Evolutionary conservation across 2,329 filamentous ascomycete genomes (phyloP).

Genomic region (Botryotinia convoluta): DNA sequence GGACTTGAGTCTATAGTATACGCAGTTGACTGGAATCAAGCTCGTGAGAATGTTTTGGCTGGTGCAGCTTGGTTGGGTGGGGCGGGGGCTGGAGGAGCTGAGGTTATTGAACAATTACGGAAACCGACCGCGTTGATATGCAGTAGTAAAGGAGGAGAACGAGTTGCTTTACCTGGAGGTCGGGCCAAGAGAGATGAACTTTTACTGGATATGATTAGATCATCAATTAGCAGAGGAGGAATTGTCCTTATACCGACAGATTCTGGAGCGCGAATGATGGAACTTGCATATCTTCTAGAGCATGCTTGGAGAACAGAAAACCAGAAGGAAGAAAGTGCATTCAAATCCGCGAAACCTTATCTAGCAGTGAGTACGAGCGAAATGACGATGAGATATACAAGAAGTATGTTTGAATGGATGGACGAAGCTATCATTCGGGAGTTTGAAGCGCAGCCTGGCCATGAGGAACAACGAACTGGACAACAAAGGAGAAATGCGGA

Average conservation of each 20-base stretch:
- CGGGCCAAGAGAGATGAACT: conserved; percentile 81
- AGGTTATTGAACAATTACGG: conserved; percentile 89
- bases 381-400: conserved; percentile 84
- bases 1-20: conserved; percentile 96
- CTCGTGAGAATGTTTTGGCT: conserved; percentile 89
- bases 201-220: conserved; percentile 76
- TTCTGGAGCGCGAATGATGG: conserved; percentile 89
- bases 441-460: conserved; percentile 64
- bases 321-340: conserved; percentile 48
- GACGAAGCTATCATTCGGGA: conserved; percentile 91
- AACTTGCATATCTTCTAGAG: conserved; percentile 88
- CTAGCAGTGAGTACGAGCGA: conserved; percentile 83
- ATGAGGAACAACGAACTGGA: conserved; percentile 38
- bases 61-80: conserved; percentile 92
- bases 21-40: conserved; percentile 97
- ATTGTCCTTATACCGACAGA: conserved; percentile 93
- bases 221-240: conserved; percentile 76
- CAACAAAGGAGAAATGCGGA: conserved; percentile 45
- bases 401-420: conserved; percentile 99
- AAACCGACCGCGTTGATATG: conserved; percentile 94
- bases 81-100: conserved; percentile 73
- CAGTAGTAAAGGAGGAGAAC: conserved; percentile 77
- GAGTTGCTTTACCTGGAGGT: conserved; percentile 66
- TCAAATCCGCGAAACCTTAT: conserved; percentile 64
- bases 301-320: conserved; percentile 79